Evolutionary conservation across 2,329 filamentous ascomycete species (phyloP), one percentile per base, ranked within the genome.

Genomic region (Fulvia fulva): DNA sequence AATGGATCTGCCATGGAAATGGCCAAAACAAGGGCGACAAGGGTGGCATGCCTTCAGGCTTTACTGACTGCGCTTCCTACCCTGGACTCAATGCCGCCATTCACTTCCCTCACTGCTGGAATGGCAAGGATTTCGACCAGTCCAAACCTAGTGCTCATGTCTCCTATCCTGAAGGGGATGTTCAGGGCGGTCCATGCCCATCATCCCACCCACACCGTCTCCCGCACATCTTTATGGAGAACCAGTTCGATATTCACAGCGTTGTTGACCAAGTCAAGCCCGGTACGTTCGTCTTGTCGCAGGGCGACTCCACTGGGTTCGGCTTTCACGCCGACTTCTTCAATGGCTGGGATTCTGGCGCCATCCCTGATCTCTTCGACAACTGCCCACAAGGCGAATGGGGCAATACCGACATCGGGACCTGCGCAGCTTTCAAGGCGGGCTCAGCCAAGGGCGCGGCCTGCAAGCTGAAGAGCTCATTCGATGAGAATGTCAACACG

Each of bases 31-130:
- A 78, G 8, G 72, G 73, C 21, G 70, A 73, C 22, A 73, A 74
- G 9, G 80, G 84, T 46, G 81, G 78, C 2, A 76, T 77, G 22
- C 75, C 85, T 14, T 87, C 92, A 70, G 88, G 88, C 32, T 80
- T 86, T 67, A 80, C 82, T 69, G 81, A 86, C 67, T 91, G 89
- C 70, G 82, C 87, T 68, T 80, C 61, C 19, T 65, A 66, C 51
- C 63, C 81, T 50, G 77, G 82, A 41, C 75, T 85, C 55, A 83
- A 86, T 30, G 80, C 82, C 55, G 86, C 89, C 62, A 76, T 89
- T 49, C 85, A 88, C 77, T 88, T 89, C 75, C 87, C 87, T 11
- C 86, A 85, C 21, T 90, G 87, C 79, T 89, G 88, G 80, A 83
- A 90, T 72, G 87, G 87, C 37, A 73, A 76, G 51, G 71, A 80